Base-by-base conservation (phyloP, 805 yeast genomes). In the Sporopachydermia lactativora region DNA sequence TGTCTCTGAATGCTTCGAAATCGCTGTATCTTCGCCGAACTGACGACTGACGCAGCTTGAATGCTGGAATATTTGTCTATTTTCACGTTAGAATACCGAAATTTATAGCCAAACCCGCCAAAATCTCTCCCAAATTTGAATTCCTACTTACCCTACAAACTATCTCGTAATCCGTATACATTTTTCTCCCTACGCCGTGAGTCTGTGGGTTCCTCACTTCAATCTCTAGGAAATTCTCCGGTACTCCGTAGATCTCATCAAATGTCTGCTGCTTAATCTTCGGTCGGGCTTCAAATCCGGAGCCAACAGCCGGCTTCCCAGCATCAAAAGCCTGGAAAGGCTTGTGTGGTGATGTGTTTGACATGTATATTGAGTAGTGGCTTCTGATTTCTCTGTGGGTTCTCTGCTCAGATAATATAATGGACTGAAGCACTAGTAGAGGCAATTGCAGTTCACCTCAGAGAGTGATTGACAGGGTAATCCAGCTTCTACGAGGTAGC, bases 91-190 rank as follows among this genome's bases (percentile, higher is more conserved):
- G 18, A 16, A 16, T 16, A 5, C 39, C 18, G 8, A 34, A 8
- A 19, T 19, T 19, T 13, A 19, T 15, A 15, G 16, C 34, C 34
- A 19, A 15, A 16, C 4, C 18, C 2, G 8, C 15, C 8, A 13
- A 13, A n/a, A n/a, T n/a, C n/a, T n/a, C n/a, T n/a, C n/a, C n/a
- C n/a, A n/a, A n/a, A n/a, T n/a, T n/a, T n/a, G n/a, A n/a, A n/a
- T n/a, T n/a, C 6, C 17, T 28, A 52, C 65, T 38, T 49, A 64
- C 68, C 41, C 86, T 68, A 57, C 96, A 85, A 5, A 81, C 67
- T 16, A 89, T 75, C 58, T 88, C 96, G 59, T 89, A 89, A 59
- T 89, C 97, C 5, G 97, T 89, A 57, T 69, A 89, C 77, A 78
- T 75, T 18, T 75, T 70, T 19, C 75, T 60, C 16, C 80, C 71